Conservation (phyloP, 352 stramenopile genomes). For the Globisporangium orthogonon region DNA sequence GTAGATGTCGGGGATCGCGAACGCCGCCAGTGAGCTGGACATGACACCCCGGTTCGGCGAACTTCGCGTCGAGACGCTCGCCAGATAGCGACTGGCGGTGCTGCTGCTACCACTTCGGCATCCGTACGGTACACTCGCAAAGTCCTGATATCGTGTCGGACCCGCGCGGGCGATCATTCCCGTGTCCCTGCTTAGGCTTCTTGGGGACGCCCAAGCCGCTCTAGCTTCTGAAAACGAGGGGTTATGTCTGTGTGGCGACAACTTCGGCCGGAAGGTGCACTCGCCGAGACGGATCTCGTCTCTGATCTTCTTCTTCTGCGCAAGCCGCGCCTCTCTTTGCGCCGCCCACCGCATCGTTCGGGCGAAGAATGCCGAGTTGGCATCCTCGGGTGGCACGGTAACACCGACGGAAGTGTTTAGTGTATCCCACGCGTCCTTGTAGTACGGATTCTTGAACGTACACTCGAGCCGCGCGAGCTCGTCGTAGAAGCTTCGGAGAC, state of each 20-base stretch:
- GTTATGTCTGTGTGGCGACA: slow-evolving; percentile 5
- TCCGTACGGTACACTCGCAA: no score
- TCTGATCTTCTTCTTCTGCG: slow-evolving; percentile 26
- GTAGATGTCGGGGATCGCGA: no score
- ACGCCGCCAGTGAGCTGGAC: no score
- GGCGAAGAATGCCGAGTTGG: slow-evolving; percentile 41
- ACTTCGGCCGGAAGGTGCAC: slow-evolving; percentile 50
- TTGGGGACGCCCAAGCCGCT: no score
- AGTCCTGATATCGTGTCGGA: no score
- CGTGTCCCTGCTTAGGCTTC: no score
- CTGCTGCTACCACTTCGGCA: no score
- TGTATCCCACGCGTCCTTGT: slow-evolving; percentile 28
- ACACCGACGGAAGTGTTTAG: not conserved
- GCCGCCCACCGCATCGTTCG: slow-evolving; percentile 36
- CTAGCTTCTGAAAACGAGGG: not conserved
- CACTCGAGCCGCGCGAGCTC: slow-evolving; percentile 27
- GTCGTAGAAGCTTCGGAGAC: slow-evolving; percentile 32
- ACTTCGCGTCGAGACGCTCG: no score
- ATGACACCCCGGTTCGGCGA: no score
- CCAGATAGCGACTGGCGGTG: no score
- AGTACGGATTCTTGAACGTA: slow-evolving; percentile 60
- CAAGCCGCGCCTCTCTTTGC: slow-evolving; percentile 27
- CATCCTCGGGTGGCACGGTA: not conserved
- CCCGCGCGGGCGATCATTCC: no score
- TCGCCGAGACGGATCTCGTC: slow-evolving; percentile 34